Conservation (phyloP, 495 filamentous ascomycete genomes). For the Tuber microsphaerosporum region DNA sequence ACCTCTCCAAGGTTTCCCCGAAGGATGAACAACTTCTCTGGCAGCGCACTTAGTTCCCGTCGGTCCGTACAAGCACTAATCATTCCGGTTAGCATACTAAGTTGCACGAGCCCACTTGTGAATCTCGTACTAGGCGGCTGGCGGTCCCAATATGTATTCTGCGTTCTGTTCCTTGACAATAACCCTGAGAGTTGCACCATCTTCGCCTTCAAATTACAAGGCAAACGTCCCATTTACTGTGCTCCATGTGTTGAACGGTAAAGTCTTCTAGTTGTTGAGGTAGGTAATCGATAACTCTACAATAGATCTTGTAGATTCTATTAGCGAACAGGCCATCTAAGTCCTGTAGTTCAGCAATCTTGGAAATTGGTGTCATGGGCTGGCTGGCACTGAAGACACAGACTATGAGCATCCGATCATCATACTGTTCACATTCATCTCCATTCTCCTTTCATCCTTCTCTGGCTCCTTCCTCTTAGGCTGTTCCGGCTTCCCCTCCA, state of each 20-base stretch:
- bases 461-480: slow-evolving; percentile 39
- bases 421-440: slow-evolving; percentile 41
- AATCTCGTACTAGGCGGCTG: slow-evolving; percentile 57
- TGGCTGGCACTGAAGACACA: slow-evolving; percentile 46
- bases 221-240: slow-evolving; percentile 62
- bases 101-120: not conserved
- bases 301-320: slow-evolving; percentile 52
- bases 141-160: slow-evolving; percentile 57
- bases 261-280: slow-evolving; percentile 70
- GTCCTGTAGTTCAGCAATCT: slow-evolving; percentile 47
- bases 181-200: slow-evolving; percentile 52
- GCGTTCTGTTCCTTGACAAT: slow-evolving; percentile 60
- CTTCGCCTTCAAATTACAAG: slow-evolving; percentile 57
- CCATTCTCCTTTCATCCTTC: slow-evolving; percentile 30
- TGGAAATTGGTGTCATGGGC: slow-evolving; percentile 45
- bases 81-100: slow-evolving; percentile 14
- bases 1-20: slow-evolving; percentile 89
- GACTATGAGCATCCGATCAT: slow-evolving; percentile 35
- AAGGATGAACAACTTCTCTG: slow-evolving; percentile 66
- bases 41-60: slow-evolving; percentile 48
- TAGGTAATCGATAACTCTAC: slow-evolving; percentile 74
- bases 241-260: slow-evolving; percentile 44
- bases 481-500: slow-evolving; percentile 37
- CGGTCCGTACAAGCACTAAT: slow-evolving; percentile 52
- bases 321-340: slow-evolving; percentile 13